Evolutionary conservation across 805 yeast genomes (phyloP), one percentile per base, ranked within the genome.

Genomic region (Ogataea pini): DNA sequence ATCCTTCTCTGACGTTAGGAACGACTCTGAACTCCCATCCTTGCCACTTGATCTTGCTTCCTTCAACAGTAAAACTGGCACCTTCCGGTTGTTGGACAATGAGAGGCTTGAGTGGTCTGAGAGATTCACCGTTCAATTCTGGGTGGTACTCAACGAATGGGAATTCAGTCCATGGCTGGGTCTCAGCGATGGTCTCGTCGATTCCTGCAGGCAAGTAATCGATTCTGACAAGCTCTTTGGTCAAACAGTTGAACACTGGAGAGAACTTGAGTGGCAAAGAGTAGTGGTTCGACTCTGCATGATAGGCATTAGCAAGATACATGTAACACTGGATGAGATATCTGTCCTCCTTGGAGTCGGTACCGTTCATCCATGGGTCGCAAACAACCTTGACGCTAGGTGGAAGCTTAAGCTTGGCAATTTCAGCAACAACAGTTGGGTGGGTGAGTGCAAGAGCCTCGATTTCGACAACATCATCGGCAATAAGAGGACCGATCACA

Each of bases 311-410:
- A 56, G 76, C 73, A 61, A 86, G 76, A 69, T 87, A 87, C 82
- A 85, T 82, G 73, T 82, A 84, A 65, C 83, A 82, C 70, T 85
- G 90, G 54, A 82, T 72, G 72, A 82, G 71, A n/a, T 82, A 78
- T 66, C 83, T 77, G 37, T 65, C 72, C 61, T 83, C 87, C 50
- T 75, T 69, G 41, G 78, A 70, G 28, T 81, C 83, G 28, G 89
- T 83, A 60, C 92, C 95, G 64, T 87, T 86, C 77, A 86, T 87
- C 95, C 96, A 87, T 45, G 91, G 89, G 64, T 86, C 92, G 62
- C 77, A 77, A 57, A 82, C 76, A 42, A 84, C 83, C 29, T 64
- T 58, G 54, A 63, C 70, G 64, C 77, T 63, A 62, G 70, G 61
- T 51, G 90, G 91, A 49, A 86, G 72, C 55, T 80, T 75, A 67